Base-by-base conservation (phyloP, 169 alveolate genomes). In the Cryptosporidium canis region DNA sequence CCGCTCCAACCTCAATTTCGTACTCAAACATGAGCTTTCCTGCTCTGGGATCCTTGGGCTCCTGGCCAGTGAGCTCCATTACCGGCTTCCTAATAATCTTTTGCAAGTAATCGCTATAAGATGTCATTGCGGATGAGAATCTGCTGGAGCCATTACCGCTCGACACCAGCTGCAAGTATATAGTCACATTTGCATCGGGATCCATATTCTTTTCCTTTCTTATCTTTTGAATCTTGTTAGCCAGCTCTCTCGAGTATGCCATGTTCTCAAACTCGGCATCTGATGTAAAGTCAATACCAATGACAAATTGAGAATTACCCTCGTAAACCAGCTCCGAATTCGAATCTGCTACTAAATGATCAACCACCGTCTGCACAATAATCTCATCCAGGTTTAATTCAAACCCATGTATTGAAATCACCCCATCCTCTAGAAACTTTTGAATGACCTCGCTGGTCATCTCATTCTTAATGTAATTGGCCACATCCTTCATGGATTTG, bases 211-310 rank as follows among this genome's bases (percentile, higher is more conserved):
- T 77, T 27, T 61, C 72, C 83, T 94, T 94, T 87, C 96, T 92
- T 37, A 91, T 84, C 87, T 94, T 94, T 83, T 94, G 96, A 53
- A 94, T 90, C 83, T 93, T 90, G 77, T 93, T 93, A 31, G 93
- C 83, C 43, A 94, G 65, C 85, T 93, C 96, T 85, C 97, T 83
- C 31, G 96, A 92, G 64, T 85, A 90, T 3, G 92, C 94, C 91
- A 90, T 91, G 44, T 63, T 82, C 45, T 90, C 91, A 18, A 93
- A 85, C 53, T 93, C 94, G 31, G 83, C 83, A 91, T 93, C 94
- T 53, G 91, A 83, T 44, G 94, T 93, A 56, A 90, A 91, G 58
- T 93, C 96, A 21, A 92, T 65, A 39, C 93, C 90, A 31, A 93
- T 70, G 45, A 94, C 93, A 12, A 92, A 90, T 31, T 90, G 90